phyloP scores from a whole-genome alignment of 2,329 filamentous ascomycete genomes.

The Fusarium cyanostomum region DNA sequence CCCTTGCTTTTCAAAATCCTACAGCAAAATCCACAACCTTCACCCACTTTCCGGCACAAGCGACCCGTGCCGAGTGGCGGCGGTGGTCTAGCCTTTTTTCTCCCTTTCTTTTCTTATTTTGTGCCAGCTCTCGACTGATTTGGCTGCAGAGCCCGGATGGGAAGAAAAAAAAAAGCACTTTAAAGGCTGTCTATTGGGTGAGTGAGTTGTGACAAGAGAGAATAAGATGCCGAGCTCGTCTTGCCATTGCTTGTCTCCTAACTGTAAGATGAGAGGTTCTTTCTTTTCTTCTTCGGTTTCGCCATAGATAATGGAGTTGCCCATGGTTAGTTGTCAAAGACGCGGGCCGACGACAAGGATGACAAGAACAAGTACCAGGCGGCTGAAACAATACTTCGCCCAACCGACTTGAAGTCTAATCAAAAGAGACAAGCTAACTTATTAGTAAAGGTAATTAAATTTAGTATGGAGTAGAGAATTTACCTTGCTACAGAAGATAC shows the following conservation, averaged over 20 bases:
- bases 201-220: neutral
- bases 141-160: neutral
- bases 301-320: neutral
- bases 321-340: neutral
- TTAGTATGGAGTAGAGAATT: too few relatives aligned
- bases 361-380: neutral
- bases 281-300: neutral
- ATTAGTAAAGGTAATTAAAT: too few relatives aligned
- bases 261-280: neutral
- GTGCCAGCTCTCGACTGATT: neutral
- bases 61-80: conserved; percentile 1
- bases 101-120: neutral
- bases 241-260: neutral
- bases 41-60: neutral
- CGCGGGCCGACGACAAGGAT: neutral
- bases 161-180: neutral
- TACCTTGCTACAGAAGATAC: too few relatives aligned
- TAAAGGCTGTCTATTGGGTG: neutral
- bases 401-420: too few relatives aligned
- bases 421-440: too few relatives aligned
- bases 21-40: neutral
- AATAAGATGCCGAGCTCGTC: neutral
- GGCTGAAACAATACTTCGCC: too few relatives aligned
- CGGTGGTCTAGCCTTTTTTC: neutral
- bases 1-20: conserved; percentile 5